Percentiles rank a stretch among this genome's conserved stretches.
Conservation (phyloP, 2,329 filamentous ascomycete genomes). For the Bipolaris sorokiniana region DNA sequence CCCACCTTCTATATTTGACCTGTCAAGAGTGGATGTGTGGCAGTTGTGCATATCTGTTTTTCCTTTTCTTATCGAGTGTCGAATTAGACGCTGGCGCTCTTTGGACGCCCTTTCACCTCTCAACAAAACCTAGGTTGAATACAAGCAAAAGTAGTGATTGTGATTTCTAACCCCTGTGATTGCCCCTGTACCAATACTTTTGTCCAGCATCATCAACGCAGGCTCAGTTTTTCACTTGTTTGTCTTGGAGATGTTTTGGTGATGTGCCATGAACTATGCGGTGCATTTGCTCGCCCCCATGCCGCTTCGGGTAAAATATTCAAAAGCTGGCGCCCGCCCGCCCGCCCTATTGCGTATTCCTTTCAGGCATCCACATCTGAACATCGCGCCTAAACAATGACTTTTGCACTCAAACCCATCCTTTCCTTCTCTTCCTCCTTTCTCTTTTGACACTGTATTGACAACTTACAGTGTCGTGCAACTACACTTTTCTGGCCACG, state of each 20-base stretch:
- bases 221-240: too few relatives aligned
- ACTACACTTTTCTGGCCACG: background rate
- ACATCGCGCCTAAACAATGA: background rate
- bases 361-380: conserved; percentile 17
- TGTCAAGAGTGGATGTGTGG: background rate
- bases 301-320: conserved; percentile 10
- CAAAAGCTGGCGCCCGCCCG: conserved; percentile 16
- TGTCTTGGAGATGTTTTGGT: background rate
- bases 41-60: background rate
- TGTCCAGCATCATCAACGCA: too few relatives aligned
- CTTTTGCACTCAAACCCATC: background rate
- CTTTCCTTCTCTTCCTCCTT: background rate
- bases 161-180: too few relatives aligned
- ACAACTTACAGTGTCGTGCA: background rate
- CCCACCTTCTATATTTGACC: background rate
- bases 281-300: conserved; percentile 4
- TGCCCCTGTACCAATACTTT: too few relatives aligned
- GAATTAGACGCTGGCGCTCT: background rate
- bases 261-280: conserved; percentile 3
- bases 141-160: too few relatives aligned
- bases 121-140: too few relatives aligned
- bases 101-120: background rate
- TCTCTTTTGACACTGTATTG: background rate
- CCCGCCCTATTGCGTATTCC: conserved; percentile 8
- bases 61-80: background rate